A percentile compares a stretch with the other conserved stretches of the same genome.
phyloP scores from a whole-genome alignment of 1,139 yeast species.

The Arxiozyma telluris region DNA sequence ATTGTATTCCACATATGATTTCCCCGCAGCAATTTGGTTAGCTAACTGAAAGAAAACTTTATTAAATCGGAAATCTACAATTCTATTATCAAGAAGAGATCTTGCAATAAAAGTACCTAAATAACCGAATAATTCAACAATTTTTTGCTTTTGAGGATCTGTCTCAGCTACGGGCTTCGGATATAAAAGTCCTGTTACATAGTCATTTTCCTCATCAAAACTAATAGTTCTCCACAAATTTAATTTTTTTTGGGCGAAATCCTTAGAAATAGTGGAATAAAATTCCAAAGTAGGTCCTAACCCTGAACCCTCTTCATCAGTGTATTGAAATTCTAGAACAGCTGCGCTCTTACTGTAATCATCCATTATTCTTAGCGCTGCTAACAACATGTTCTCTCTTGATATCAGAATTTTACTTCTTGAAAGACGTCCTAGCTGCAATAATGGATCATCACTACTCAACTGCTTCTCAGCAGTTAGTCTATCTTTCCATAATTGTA shows the following conservation, averaged over 20 bases:
- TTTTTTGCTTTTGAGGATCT: constrained; percentile 37
- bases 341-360: constrained; percentile 75
- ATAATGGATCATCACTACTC: constrained; percentile 19
- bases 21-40: constrained; percentile 12
- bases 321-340: constrained; percentile 77
- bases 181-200: constrained; percentile 53
- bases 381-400: constrained; percentile 59
- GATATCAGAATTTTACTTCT: constrained; percentile 77
- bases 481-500: constrained; percentile 65
- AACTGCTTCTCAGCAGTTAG: constrained; percentile 37
- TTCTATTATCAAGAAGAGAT: constrained; percentile 75
- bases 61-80: constrained; percentile 75
- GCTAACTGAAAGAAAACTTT: constrained; percentile 54
- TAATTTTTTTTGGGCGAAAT: constrained; percentile 50
- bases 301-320: constrained; percentile 93
- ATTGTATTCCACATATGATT: constrained; percentile 4
- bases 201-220: constrained; percentile 28
- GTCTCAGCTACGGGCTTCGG: constrained; percentile 51
- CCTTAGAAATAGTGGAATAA: constrained; percentile 72
- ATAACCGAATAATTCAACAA: constrained; percentile 48
- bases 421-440: constrained; percentile 63
- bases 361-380: constrained; percentile 73
- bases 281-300: constrained; percentile 93
- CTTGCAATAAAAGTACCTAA: constrained; percentile 83
- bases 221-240: constrained; percentile 56